These are phyloP conservation scores for Prototheca wickerhamii DNA, from an alignment of 163 green algal species.

Conservation along the genomic window DNA sequence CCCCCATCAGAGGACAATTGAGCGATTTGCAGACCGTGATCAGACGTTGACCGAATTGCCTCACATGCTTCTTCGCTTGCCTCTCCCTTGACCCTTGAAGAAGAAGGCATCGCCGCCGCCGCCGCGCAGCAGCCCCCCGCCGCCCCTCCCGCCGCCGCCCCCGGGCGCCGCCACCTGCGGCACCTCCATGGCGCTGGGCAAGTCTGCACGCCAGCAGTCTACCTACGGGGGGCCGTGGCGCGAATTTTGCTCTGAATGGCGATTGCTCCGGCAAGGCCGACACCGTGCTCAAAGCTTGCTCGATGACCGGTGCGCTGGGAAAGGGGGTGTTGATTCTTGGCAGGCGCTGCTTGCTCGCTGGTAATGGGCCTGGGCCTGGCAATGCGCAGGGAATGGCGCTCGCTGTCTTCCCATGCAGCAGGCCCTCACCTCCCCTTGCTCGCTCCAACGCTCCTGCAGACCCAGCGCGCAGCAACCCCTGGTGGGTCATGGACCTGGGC, in stretches of 20 bases:
- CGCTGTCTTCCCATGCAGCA: background rate
- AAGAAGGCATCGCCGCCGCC: too few species aligned
- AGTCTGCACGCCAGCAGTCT: conserved; percentile 8
- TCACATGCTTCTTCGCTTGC: background rate
- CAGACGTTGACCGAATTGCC: background rate
- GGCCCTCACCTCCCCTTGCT: background rate
- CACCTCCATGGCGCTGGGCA: background rate
- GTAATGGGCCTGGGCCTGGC: too few species aligned
- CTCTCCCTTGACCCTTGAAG: too few species aligned
- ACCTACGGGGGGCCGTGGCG: background rate
- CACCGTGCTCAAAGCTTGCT: background rate
- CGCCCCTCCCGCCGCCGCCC: too few species aligned
- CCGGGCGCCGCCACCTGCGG: conserved; percentile 4
- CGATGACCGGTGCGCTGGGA: conserved; percentile 1
- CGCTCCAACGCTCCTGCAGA: conserved; percentile 5
- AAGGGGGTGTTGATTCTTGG: background rate
- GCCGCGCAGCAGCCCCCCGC: too few species aligned
- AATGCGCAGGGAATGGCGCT: too few species aligned
- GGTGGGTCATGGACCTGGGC: conserved; percentile 17
- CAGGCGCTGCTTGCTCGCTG: too few species aligned
- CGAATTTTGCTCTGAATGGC: conserved; percentile 9
- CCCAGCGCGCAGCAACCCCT: conserved; percentile 7
- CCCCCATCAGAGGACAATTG: too few species aligned
- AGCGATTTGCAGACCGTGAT: background rate
- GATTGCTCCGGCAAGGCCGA: conserved; percentile 6